Evolutionary conservation across 495 filamentous ascomycete genomes (phyloP), one percentile per base, ranked within the genome.

Genomic region (Penicillium waksmanii): DNA sequence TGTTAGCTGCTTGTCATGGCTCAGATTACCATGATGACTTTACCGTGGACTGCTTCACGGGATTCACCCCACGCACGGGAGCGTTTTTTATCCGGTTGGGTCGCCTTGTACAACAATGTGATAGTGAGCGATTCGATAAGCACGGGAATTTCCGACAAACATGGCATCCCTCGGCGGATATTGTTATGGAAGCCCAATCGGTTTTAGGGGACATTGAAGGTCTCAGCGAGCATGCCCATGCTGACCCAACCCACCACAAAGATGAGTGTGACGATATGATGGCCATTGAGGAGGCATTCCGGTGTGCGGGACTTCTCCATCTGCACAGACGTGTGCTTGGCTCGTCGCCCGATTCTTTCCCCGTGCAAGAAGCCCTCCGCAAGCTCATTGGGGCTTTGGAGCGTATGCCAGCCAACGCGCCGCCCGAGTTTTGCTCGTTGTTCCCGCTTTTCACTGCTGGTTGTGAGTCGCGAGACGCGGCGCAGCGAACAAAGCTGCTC

Each of bases 391-490:
- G 74, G 15, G 81, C 84, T 4, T 73, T 94, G 59, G 73, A 70
- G n/a, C 83, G 84, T 31, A 86, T 96, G 50, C 75, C 84, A 23
- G 74, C 77, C 13, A 87, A 88, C 17, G 86, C 86, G 15, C 87
- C 87, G 21, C 89, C 88, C 0, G 92, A 93, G 71, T 85, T 85
- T 4, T 91, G 89, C 66, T 77, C 92, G 6, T 67, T 96, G 48
- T 93, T 96, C 54, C 92, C 92, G 1, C 83, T 96, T 72, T 95
- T 96, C 71, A 89, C 89, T 9, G 92, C 91, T 5, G 92, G 92
- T 1, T 93, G 90, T 66, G 90, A 95, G 66, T 84, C 86, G 3
- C 68, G 75, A 47, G 81, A 87, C 47, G 57, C 72, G 27, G 67
- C 68, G 11, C 84, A 89, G 54, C 76, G 87, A 38, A 66, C 73